A percentile compares a stretch with the other conserved stretches of the same genome.
phyloP scores from a whole-genome alignment of 2,329 filamentous ascomycete genomes.

The Fusarium algeriense region DNA sequence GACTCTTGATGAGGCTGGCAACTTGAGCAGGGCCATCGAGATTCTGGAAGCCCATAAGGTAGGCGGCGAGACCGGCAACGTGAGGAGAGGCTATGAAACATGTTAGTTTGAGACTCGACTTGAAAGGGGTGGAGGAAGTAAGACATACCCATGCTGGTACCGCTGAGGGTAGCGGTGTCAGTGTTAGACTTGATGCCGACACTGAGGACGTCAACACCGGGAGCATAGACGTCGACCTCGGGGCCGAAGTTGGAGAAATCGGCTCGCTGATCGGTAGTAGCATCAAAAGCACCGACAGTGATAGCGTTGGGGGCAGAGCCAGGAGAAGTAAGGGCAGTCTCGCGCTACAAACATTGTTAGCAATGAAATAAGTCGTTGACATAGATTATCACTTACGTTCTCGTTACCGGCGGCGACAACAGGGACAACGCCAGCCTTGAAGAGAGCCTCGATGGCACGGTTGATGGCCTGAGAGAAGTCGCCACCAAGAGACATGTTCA shows the following conservation, averaged over 20 bases:
- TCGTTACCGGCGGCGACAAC: conserved; percentile 73
- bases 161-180: conserved; percentile 60
- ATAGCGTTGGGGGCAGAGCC: conserved; percentile 68
- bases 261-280: conserved; percentile 61
- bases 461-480: conserved; percentile 64
- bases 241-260: conserved; percentile 70
- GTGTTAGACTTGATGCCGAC: conserved; percentile 64
- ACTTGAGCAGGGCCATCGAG: conserved; percentile 57
- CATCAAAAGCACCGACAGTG: conserved; percentile 71
- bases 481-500: conserved; percentile 74
- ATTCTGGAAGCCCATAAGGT: conserved; percentile 70
- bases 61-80: conserved; percentile 75
- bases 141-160: conserved; percentile 67
- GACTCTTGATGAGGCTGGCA: conserved; percentile 63
- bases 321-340: conserved; percentile 65
- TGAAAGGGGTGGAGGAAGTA: background rate
- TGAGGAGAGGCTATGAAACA: conserved; percentile 67
- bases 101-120: conserved; percentile 27
- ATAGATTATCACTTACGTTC: conserved; percentile 51
- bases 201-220: conserved; percentile 66
- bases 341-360: conserved; percentile 50
- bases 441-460: conserved; percentile 64
- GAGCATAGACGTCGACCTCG: conserved; percentile 66
- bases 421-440: conserved; percentile 64
- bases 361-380: background rate